A percentile compares a stretch with the other conserved stretches of the same genome.
Evolutionary conservation across 2,329 filamentous ascomycete species (phyloP).

Genomic region (Neopestalotiopsis rosae): DNA sequence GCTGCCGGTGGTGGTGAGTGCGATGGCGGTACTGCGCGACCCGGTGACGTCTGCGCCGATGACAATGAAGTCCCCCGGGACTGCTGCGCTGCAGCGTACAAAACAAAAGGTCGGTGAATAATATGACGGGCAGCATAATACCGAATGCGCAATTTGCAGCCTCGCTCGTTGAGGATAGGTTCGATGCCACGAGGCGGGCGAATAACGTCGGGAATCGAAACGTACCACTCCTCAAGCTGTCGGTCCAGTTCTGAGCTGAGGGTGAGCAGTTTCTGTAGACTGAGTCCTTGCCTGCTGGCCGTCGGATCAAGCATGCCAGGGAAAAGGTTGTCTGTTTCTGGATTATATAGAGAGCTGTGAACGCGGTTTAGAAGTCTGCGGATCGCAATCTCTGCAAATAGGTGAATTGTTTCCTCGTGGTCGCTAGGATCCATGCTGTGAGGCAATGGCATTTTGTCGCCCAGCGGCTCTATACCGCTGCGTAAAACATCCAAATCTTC

Average conservation of each 20-base stretch:
- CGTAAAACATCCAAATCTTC: constrained; percentile 61
- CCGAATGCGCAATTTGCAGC: constrained; percentile 71
- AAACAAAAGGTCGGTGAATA: constrained; percentile 67
- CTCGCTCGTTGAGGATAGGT: constrained; percentile 63
- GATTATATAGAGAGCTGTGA: constrained; percentile 45
- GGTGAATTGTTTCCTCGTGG: constrained; percentile 42
- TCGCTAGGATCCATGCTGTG: constrained; percentile 38
- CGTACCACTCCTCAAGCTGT: constrained; percentile 45
- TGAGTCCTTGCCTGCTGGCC: constrained; percentile 32
- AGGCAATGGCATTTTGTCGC: constrained; percentile 41
- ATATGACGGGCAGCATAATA: constrained; percentile 76
- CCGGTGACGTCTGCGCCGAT: constrained; percentile 2
- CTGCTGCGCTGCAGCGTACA: constrained; percentile 33
- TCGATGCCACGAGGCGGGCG: constrained; percentile 62
- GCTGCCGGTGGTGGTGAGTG: not conserved
- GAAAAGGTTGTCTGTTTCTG: constrained; percentile 30
- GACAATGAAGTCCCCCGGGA: constrained; percentile 17
- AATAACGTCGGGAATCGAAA: constrained; percentile 40
- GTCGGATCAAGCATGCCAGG: constrained; percentile 28
- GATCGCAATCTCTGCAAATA: constrained; percentile 47
- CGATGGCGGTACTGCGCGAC: not conserved
- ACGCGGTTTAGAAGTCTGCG: constrained; percentile 48
- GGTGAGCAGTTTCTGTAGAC: constrained; percentile 35
- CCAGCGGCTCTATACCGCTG: constrained; percentile 43
- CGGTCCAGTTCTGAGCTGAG: constrained; percentile 43